These are phyloP conservation scores for Vanderwaltozyma polyspora DNA, from an alignment of 805 yeast genomes.

Conservation along the genomic window DNA sequence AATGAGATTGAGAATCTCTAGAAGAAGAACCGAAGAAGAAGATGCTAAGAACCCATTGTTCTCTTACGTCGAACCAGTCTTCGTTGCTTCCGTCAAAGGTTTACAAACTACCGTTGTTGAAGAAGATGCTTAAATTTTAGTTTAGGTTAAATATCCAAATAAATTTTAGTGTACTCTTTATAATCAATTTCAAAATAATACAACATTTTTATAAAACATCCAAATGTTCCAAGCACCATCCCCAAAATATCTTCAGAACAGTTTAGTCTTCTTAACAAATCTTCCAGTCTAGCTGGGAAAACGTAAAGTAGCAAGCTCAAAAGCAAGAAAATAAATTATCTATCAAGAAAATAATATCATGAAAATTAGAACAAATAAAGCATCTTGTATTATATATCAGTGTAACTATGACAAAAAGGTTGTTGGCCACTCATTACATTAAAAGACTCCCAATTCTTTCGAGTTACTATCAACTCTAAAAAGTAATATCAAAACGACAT, in stretches of 20 bases:
- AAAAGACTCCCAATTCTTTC: slow-evolving; percentile 30
- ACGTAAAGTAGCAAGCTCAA: no score
- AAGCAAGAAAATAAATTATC: no score
- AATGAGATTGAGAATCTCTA: slow-evolving; percentile 96
- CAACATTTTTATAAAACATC: no score
- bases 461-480: slow-evolving; percentile 2
- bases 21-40: slow-evolving; percentile 99
- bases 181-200: not conserved
- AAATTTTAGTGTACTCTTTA: slow-evolving; percentile 1
- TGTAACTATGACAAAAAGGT: slow-evolving; percentile 45
- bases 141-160: no score
- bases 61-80: slow-evolving; percentile 96
- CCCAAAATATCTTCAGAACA: no score
- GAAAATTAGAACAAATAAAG: no score
- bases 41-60: slow-evolving; percentile 95
- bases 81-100: slow-evolving; percentile 92
- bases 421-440: slow-evolving; percentile 52
- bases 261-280: no score
- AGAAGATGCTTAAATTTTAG: slow-evolving; percentile 44
- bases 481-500: slow-evolving; percentile 15
- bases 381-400: no score
- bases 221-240: no score
- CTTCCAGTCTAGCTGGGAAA: no score
- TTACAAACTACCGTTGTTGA: slow-evolving; percentile 95
- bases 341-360: no score